phyloP scores from a whole-genome alignment of 1,284 basidiomycete species.

The Puccinia triticina region DNA sequence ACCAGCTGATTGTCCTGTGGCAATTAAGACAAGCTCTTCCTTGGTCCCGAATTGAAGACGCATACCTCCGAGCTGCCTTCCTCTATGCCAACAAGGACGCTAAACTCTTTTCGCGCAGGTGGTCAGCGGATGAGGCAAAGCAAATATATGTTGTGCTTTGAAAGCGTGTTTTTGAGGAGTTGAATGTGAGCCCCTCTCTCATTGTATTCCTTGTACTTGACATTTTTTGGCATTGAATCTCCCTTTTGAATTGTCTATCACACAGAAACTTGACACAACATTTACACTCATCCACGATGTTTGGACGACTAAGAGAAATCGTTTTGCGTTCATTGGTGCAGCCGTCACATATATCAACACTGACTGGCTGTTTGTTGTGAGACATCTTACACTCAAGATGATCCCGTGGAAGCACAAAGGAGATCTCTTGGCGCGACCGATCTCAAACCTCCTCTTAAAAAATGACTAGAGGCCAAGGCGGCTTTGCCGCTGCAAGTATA shows the following conservation, averaged over 20 bases:
- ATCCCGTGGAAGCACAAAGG: conserved; percentile 13
- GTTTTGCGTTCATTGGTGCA: conserved; percentile 19
- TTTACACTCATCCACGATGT: conserved; percentile 32
- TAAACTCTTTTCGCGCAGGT: background rate
- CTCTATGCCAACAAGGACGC: background rate
- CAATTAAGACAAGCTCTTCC: conserved; percentile 3
- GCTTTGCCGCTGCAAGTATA: too few relatives aligned
- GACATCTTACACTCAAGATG: conserved; percentile 3
- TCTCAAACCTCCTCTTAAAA: background rate
- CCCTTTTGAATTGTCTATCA: background rate
- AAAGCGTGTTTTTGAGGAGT: background rate
- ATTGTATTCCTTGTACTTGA: background rate
- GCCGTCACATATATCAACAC: background rate
- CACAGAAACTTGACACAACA: background rate
- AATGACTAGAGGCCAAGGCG: too few relatives aligned
- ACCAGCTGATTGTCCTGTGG: background rate
- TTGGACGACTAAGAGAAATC: conserved; percentile 24
- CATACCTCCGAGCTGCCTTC: background rate
- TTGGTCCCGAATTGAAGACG: conserved; percentile 14
- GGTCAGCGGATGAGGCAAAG: conserved; percentile 5
- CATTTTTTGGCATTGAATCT: background rate
- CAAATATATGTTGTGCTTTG: background rate
- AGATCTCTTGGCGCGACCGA: background rate
- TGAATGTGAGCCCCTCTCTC: background rate
- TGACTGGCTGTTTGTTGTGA: background rate